Evolutionary conservation across 257 asterid species (phyloP), one percentile per base, ranked within the genome.

Genomic region (Salvia miltiorrhiza): DNA sequence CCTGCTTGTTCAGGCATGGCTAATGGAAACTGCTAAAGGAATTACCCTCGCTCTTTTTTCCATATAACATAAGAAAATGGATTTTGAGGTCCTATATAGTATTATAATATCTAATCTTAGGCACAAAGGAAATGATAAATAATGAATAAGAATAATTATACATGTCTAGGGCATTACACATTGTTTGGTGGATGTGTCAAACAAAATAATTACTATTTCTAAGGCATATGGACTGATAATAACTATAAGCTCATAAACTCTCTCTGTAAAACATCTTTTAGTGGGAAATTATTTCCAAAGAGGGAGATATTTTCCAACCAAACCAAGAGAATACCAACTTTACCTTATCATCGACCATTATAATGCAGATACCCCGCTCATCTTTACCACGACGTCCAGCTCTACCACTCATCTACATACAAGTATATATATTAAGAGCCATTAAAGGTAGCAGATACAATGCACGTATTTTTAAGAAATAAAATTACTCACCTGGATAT

Each of bases 381-480:
- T 93, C 99, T 87, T 93, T 93, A 69, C 99, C 99, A 78, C 99
- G 97, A 9, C 99, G 99, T 70, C 99, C 97, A 79, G 99, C 99
- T 86, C 99, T 91, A 71, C 99, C 99, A 80, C 99, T 93, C 99
- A 93, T 93, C 97, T 93, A 74, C 52, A 79, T 63, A 70, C 73
- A 61, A 70, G 47, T 5, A 83, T 35, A 77, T n/a, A 59, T 61
- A 60, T 68, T 76, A 77, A 72, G 24, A 60, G 19, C 44, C 61
- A 26, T 61, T 60, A 50, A 64, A 17, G 21, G 71, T 61, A 54
- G 35, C 33, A 67, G 20, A 64, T 58, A 44, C 35, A 61, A 26
- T 13, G 69, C 60, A 60, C 17, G 63, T 63, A 39, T 55, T 17
- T 21, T 14, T 45, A 32, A 41, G 4, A 65, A 28, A 24, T 5